These are phyloP conservation scores for Daldinia caldariorum DNA, from an alignment of 495 filamentous ascomycete genomes.

Conservation along the genomic window DNA sequence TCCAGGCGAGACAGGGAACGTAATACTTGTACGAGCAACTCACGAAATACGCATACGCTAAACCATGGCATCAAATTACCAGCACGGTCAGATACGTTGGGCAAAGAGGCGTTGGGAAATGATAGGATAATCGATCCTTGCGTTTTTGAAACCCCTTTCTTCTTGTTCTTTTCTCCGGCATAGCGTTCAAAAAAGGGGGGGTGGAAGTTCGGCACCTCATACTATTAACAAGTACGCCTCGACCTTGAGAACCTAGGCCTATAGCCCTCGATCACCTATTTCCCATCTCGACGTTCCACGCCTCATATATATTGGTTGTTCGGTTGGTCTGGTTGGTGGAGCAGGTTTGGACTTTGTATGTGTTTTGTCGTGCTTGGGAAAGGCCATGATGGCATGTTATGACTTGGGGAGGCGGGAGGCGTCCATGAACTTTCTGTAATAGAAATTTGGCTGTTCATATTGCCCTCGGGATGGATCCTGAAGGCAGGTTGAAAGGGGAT, in stretches of 20 bases:
- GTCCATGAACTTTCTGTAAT: conserved; percentile 40
- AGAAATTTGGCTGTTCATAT: conserved; percentile 39
- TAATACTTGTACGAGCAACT: conserved; percentile 54
- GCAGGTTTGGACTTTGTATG: conserved; percentile 33
- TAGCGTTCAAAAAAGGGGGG: conserved; percentile 29
- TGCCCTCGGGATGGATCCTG: conserved; percentile 25
- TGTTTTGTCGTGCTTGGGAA: conserved; percentile 38
- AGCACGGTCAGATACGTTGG: conserved; percentile 40
- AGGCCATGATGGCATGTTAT: conserved; percentile 36
- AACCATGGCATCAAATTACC: conserved; percentile 46
- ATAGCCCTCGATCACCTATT: conserved; percentile 4
- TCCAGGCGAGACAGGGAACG: conserved; percentile 45
- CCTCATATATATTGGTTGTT: conserved; percentile 25
- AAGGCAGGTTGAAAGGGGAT: conserved; percentile 19
- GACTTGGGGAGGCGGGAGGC: conserved; percentile 23
- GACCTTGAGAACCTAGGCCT: conserved; percentile 15
- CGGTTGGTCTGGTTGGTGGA: conserved; percentile 11
- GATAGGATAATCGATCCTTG: conserved; percentile 35
- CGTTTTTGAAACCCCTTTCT: conserved; percentile 18
- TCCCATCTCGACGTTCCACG: conserved; percentile 18
- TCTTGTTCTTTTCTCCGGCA: conserved; percentile 38
- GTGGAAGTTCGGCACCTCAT: conserved; percentile 30
- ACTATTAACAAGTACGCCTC: conserved; percentile 10
- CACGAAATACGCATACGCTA: conserved; percentile 47
- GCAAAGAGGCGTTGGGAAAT: conserved; percentile 45